phyloP scores from a whole-genome alignment of 495 filamentous ascomycete species.

The Penicillium nucicola region DNA sequence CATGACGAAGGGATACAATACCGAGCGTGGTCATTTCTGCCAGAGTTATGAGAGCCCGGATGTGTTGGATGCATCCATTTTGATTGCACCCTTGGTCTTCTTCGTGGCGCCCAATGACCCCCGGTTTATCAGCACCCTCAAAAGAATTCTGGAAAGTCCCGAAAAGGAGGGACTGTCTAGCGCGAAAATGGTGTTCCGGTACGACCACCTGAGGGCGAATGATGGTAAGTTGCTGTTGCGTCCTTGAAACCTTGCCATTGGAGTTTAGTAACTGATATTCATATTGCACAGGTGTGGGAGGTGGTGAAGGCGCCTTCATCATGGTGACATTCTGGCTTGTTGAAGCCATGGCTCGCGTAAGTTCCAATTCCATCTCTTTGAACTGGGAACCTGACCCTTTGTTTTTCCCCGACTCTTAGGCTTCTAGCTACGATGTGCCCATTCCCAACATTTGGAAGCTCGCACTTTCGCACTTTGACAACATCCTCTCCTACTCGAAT shows the following conservation, averaged over 20 bases:
- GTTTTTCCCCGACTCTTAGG: slow-evolving; percentile 16
- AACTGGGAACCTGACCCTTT: not conserved
- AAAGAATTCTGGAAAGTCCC: slow-evolving; percentile 60
- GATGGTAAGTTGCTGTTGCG: slow-evolving; percentile 51
- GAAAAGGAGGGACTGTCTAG: slow-evolving; percentile 71
- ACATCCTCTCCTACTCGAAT: slow-evolving; percentile 68
- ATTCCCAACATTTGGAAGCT: slow-evolving; percentile 59
- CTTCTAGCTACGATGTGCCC: slow-evolving; percentile 49
- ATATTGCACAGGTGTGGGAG: slow-evolving; percentile 58
- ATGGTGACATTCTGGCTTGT: slow-evolving; percentile 81
- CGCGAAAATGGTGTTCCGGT: slow-evolving; percentile 68
- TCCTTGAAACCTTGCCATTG: not conserved
- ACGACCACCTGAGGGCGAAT: slow-evolving; percentile 60
- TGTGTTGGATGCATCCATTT: slow-evolving; percentile 64
- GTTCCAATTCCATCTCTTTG: not conserved
- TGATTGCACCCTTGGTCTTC: slow-evolving; percentile 72
- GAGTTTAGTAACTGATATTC: slow-evolving; percentile 10
- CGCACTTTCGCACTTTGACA: slow-evolving; percentile 68
- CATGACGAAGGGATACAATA: slow-evolving; percentile 67
- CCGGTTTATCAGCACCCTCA: slow-evolving; percentile 64
- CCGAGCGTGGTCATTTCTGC: slow-evolving; percentile 59
- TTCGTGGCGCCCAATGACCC: slow-evolving; percentile 73
- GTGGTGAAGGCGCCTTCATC: slow-evolving; percentile 70
- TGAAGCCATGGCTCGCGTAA: slow-evolving; percentile 67
- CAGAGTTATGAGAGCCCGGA: slow-evolving; percentile 69